A percentile compares a stretch with the other conserved stretches of the same genome.
Conservation (phyloP, 129 eudicot species). For the Arctium minus region DNA sequence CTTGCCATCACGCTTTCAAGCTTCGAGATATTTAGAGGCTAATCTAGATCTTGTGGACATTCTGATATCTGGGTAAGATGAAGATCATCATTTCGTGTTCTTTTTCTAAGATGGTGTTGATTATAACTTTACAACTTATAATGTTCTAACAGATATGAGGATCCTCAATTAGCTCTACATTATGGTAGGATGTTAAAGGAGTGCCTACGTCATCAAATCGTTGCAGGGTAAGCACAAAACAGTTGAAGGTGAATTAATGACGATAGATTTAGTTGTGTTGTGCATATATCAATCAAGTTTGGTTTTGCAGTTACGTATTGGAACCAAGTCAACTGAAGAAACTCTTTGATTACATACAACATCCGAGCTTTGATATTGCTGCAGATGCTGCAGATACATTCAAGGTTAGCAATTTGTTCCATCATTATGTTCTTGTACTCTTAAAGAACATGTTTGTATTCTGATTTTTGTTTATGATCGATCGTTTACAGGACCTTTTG, state of each 20-base stretch:
- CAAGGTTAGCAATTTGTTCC: slow-evolving; percentile 43
- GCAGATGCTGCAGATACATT: slow-evolving; percentile 75
- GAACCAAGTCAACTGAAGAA: slow-evolving; percentile 55
- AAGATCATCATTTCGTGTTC: background rate
- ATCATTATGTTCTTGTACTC: background rate
- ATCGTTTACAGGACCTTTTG: slow-evolving; percentile 62
- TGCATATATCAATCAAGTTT: background rate
- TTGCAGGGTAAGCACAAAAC: slow-evolving; percentile 48
- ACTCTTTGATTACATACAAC: slow-evolving; percentile 69
- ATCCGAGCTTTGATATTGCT: slow-evolving; percentile 78
- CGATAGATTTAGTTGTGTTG: background rate
- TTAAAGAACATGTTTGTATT: background rate
- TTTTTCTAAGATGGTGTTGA: background rate
- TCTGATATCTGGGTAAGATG: slow-evolving; percentile 58
- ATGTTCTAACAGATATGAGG: slow-evolving; percentile 45
- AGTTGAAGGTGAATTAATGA: background rate
- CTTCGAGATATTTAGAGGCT: slow-evolving; percentile 60
- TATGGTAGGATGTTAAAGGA: slow-evolving; percentile 81
- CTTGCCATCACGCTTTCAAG: slow-evolving; percentile 55
- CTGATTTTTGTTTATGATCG: slow-evolving; percentile 2
- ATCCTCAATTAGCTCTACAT: slow-evolving; percentile 59
- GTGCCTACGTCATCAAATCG: slow-evolving; percentile 78
- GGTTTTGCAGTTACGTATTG: slow-evolving; percentile 48
- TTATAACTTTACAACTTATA: background rate
- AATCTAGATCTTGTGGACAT: slow-evolving; percentile 64